phyloP scores from a whole-genome alignment of 2,329 filamentous ascomycete genomes.

The Cercospora berteroae region DNA sequence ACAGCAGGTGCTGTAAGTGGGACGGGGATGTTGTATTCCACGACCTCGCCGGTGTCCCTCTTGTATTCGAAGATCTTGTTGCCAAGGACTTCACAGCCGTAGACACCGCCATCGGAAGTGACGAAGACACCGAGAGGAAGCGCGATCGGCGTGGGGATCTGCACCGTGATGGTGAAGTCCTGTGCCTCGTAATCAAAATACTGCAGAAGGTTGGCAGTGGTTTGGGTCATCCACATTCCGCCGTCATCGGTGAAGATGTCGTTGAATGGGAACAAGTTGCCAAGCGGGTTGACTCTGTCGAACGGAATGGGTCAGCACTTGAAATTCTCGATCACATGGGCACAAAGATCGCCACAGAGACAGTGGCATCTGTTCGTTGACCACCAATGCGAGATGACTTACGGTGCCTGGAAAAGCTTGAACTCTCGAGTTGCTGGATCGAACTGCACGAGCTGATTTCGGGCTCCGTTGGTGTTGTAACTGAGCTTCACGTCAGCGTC shows the following conservation, averaged over 20 bases:
- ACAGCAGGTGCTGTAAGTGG: conserved; percentile 25
- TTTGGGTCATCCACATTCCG: conserved; percentile 31
- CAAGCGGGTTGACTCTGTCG: conserved; percentile 19
- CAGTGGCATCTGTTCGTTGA: not conserved
- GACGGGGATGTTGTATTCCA: conserved; percentile 22
- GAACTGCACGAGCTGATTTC: conserved; percentile 20
- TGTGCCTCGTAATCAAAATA: conserved; percentile 13
- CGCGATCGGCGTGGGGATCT: conserved; percentile 18
- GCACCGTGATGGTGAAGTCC: conserved; percentile 16
- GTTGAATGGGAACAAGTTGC: conserved; percentile 29
- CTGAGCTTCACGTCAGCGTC: not conserved
- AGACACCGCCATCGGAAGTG: conserved; percentile 19
- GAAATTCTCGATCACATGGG: not conserved
- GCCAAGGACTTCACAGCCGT: conserved; percentile 19
- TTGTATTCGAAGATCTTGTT: conserved; percentile 24
- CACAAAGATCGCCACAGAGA: not conserved
- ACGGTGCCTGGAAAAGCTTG: conserved; percentile 19
- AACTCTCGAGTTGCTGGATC: conserved; percentile 14
- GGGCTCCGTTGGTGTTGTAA: conserved; percentile 15
- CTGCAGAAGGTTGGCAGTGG: conserved; percentile 21
- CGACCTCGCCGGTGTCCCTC: conserved; percentile 21
- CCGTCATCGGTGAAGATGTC: conserved; percentile 26
- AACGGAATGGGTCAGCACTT: not conserved
- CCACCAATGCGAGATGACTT: not conserved
- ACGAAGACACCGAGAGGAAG: conserved; percentile 25